phyloP scores from a whole-genome alignment of 345 rosid genomes.

The Capsella bursapastoris region DNA sequence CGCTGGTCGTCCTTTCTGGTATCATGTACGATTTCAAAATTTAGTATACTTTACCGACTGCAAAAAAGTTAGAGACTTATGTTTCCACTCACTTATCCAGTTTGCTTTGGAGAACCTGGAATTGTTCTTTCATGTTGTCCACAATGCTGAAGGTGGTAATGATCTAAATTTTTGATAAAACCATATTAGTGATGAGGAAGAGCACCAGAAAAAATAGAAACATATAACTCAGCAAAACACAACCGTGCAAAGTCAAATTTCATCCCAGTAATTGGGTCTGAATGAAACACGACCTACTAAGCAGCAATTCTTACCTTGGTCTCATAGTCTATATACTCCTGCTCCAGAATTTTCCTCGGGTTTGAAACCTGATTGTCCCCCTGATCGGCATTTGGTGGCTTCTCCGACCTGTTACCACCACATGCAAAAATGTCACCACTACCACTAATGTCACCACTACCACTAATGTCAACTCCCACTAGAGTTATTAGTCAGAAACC shows the following conservation, averaged over 20 bases:
- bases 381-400: conserved; percentile 48
- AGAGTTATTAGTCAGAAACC: conserved; percentile 5
- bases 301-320: conserved; percentile 63
- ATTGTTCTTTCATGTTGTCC: conserved; percentile 86
- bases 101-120: conserved; percentile 61
- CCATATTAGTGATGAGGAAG: conserved; percentile 20
- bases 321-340: conserved; percentile 88
- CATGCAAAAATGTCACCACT: conserved; percentile 36
- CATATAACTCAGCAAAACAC: neutral
- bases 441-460: conserved; percentile 32
- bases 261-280: neutral
- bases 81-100: conserved; percentile 55
- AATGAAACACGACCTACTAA: neutral
- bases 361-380: conserved; percentile 58
- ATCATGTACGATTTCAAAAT: conserved; percentile 11
- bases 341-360: conserved; percentile 87
- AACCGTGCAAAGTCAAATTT: neutral
- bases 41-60: conserved; percentile 1
- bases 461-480: neutral
- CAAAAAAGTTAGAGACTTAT: neutral
- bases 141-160: conserved; percentile 89
- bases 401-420: conserved; percentile 60
- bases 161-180: conserved; percentile 56
- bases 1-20: conserved; percentile 71
- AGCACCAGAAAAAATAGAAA: neutral